Evolutionary conservation across 176 grass and related monocot genomes (phyloP), one percentile per base, ranked within the genome.

Genomic region (Urochloa ruziziensis): DNA sequence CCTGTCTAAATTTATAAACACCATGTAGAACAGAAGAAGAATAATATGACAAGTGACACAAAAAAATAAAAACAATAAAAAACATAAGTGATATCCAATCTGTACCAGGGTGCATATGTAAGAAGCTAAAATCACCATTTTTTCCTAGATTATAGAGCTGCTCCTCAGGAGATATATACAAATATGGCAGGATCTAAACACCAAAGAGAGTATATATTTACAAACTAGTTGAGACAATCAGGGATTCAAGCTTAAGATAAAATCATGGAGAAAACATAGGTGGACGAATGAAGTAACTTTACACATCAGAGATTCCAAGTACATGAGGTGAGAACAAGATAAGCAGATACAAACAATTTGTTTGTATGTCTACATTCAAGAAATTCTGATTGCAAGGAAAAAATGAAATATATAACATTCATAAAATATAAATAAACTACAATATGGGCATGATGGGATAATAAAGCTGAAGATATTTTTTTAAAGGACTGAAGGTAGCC

Each of bases 141-240:
- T 58, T 77, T 40, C 75, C 82, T 34, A 85, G 62, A 74, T 89
- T 88, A 78, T 73, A 69, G 30, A 86, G 85, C 49, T 91, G 73
- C 64, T 91, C 85, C n/a, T 94, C 82, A 9, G 79, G 79, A 82
- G 86, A n/a, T 77, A 94, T 80, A 81, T 86, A 94, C 79, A 91
- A 83, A 82, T 88, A 94, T 30, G 88, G 91, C 79, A 91, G 70
- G 47, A 78, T 86, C 91, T 91, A 78, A 75, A 86, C 67, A 75
- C 2, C 25, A 89, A 62, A 70, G 62, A 39, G 28, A 81, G 58
- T 48, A 70, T 14, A 88, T 33, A 23, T 74, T 62, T 65, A 49
- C 48, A 60, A 89, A 46, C n/a, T 53, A 56, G 74, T 62, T 70
- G 67, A 81, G 57, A 75, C 32, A 67, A 62, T 36, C 36, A 67